These are phyloP conservation scores for Lachnellula hyalina DNA, from an alignment of 2,329 filamentous ascomycete species.

Conservation along the genomic window DNA sequence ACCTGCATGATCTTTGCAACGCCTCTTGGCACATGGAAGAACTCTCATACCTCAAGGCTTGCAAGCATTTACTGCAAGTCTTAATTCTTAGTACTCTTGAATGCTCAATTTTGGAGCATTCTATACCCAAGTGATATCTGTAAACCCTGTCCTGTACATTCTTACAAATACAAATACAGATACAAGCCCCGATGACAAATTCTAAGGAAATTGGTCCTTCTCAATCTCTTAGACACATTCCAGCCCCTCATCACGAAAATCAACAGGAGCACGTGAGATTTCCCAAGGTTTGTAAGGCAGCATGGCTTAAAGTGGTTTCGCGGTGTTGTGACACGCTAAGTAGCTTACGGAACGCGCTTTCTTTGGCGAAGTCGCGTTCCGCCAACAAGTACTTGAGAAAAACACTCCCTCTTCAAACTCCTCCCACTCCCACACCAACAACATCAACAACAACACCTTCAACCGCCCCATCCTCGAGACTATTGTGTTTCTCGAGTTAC, in stretches of 20 bases:
- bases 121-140: no score
- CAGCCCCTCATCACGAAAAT: background rate
- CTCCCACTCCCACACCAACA: slow-evolving; percentile 9
- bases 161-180: no score
- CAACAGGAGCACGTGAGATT: background rate
- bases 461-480: slow-evolving; percentile 2
- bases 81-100: no score
- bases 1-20: no score
- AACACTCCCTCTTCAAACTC: slow-evolving; percentile 12
- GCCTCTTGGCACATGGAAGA: no score
- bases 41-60: no score
- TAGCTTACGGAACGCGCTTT: slow-evolving; percentile 19
- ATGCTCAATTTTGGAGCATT: no score
- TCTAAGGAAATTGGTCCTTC: slow-evolving; percentile 45
- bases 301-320: slow-evolving; percentile 23
- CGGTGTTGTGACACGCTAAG: slow-evolving; percentile 17
- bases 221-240: slow-evolving; percentile 46
- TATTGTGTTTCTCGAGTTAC: slow-evolving; percentile 11
- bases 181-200: background rate
- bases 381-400: slow-evolving; percentile 1
- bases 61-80: no score
- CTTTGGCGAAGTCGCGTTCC: slow-evolving; percentile 13
- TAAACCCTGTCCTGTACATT: no score
- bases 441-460: slow-evolving; percentile 14
- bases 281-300: background rate